Evolutionary conservation across 768 basidiomycete genomes (phyloP).

Genomic region (Leccinellum albellum): DNA sequence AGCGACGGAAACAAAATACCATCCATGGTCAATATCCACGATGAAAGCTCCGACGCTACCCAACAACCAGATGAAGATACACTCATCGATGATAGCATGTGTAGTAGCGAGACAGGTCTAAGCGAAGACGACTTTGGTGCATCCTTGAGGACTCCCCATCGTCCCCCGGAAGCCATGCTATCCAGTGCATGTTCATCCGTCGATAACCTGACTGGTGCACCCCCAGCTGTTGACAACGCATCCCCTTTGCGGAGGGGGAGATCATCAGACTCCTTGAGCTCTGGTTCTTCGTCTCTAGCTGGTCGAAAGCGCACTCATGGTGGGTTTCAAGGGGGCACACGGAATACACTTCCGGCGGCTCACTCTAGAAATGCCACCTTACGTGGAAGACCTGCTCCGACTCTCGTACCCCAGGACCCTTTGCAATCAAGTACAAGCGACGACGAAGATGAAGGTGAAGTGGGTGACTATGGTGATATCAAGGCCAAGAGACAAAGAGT

Average conservation of each 20-base stretch:
- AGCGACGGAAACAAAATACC: conserved; percentile 46
- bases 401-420: conserved; percentile 7
- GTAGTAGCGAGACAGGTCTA: conserved; percentile 23
- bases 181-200: conserved; percentile 24
- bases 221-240: conserved; percentile 38
- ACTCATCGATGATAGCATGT: conserved; percentile 24
- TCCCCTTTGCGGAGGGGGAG: conserved; percentile 37
- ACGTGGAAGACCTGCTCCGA: conserved; percentile 18
- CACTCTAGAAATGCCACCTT: conserved; percentile 25
- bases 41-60: conserved; percentile 1
- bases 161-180: conserved; percentile 20
- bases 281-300: conserved; percentile 35
- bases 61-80: conserved; percentile 19
- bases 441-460: conserved; percentile 17
- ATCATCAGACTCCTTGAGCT: conserved; percentile 42
- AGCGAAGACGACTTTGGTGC: conserved; percentile 58
- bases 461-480: conserved; percentile 3
- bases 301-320: conserved; percentile 40
- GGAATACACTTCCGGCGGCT: not conserved
- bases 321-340: conserved; percentile 2
- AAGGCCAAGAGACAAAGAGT: conserved; percentile 26
- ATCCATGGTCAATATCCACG: conserved; percentile 38
- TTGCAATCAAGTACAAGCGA: conserved; percentile 22
- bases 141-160: conserved; percentile 62
- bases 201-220: conserved; percentile 28